Conservation (phyloP, 257 asterid genomes). For the Lycium barbarum region DNA sequence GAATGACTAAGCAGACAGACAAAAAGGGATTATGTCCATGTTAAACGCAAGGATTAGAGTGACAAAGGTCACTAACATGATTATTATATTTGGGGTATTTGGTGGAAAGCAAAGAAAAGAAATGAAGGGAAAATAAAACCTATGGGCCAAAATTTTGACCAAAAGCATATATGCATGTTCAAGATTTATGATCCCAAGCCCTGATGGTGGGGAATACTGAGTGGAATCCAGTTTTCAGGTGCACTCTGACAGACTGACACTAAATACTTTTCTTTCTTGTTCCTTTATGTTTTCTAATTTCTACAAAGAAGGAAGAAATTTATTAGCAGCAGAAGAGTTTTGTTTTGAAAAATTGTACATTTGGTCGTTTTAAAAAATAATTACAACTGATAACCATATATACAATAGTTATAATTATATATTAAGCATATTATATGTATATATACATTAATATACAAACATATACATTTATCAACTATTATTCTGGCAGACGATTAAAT, state of each 20-base stretch:
- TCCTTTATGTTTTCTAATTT: background rate
- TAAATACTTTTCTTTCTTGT: background rate
- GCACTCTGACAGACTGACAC: background rate
- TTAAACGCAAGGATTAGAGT: background rate
- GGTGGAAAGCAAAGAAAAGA: background rate
- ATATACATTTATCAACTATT: too few relatives aligned
- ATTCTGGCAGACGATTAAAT: too few relatives aligned
- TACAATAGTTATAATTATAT: too few relatives aligned
- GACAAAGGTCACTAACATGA: background rate
- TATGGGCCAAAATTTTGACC: slow-evolving; percentile 1
- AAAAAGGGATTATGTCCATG: background rate
- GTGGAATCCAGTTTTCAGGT: background rate
- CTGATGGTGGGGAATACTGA: background rate
- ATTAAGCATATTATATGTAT: too few relatives aligned
- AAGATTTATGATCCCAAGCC: slow-evolving; percentile 4
- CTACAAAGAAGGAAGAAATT: background rate
- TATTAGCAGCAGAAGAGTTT: background rate
- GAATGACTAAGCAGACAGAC: background rate
- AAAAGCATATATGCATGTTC: background rate
- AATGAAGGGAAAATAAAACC: background rate
- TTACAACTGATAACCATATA: too few relatives aligned
- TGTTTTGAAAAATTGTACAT: too few relatives aligned
- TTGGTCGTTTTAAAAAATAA: too few relatives aligned
- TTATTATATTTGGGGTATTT: slow-evolving; percentile 3
- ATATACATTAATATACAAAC: too few relatives aligned